Evolutionary conservation across 2,329 filamentous ascomycete species (phyloP).

Genomic region (Zalaria sp.): DNA sequence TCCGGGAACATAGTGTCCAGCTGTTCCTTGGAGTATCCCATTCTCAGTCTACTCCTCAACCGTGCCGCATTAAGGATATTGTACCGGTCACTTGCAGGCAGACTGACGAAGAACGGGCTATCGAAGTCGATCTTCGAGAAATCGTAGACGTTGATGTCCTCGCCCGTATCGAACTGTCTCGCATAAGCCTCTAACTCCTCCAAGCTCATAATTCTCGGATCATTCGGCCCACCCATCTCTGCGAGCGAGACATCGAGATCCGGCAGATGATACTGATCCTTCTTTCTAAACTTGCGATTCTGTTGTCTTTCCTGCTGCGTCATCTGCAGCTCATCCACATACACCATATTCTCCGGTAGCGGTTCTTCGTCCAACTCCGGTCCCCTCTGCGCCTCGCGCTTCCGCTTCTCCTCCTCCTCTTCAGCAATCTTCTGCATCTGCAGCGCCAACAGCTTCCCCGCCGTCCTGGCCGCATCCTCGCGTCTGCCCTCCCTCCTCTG

Average conservation of each 20-base stretch:
- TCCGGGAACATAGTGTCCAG: slow-evolving; percentile 94
- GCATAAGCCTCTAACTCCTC: slow-evolving; percentile 93
- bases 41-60: slow-evolving; percentile 72
- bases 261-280: slow-evolving; percentile 89
- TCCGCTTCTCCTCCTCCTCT: slow-evolving; percentile 61
- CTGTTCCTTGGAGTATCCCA: slow-evolving; percentile 95
- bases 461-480: slow-evolving; percentile 85
- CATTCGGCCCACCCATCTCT: slow-evolving; percentile 78
- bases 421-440: slow-evolving; percentile 88
- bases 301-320: slow-evolving; percentile 59
- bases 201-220: slow-evolving; percentile 90
- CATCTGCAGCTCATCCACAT: slow-evolving; percentile 83
- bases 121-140: slow-evolving; percentile 99
- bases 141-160: slow-evolving; percentile 78
- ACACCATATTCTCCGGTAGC: slow-evolving; percentile 63
- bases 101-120: slow-evolving; percentile 82
- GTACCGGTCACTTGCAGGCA: slow-evolving; percentile 83
- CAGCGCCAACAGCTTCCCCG: slow-evolving; percentile 78
- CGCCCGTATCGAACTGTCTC: slow-evolving; percentile 76
- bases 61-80: slow-evolving; percentile 94
- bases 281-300: slow-evolving; percentile 70
- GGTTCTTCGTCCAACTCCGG: slow-evolving; percentile 47
- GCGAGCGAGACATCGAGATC: slow-evolving; percentile 66
- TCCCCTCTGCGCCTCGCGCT: slow-evolving; percentile 23
- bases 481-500: slow-evolving; percentile 70